Conservation (phyloP, 257 asterid species). For the Linaria vulgaris region DNA sequence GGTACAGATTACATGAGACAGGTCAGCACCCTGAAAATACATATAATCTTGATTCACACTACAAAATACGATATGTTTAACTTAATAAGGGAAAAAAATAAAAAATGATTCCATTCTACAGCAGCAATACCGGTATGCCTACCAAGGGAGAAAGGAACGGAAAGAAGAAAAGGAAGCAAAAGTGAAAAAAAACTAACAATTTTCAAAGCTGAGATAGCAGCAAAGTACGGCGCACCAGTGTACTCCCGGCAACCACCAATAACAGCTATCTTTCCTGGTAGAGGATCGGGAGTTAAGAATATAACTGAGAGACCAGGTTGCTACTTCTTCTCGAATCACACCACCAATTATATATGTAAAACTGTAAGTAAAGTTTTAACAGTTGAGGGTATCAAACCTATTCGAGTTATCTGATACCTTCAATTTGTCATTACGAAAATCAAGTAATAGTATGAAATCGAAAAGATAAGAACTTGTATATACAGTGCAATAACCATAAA, state of each 20-base stretch:
- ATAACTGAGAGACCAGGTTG: constrained; percentile 11
- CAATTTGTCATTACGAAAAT: too few relatives aligned
- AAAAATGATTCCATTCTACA: not conserved
- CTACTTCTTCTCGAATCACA: constrained; percentile 4
- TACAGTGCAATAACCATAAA: not conserved
- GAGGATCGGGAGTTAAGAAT: constrained; percentile 20
- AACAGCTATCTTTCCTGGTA: constrained; percentile 94
- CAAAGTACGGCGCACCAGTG: constrained; percentile 97
- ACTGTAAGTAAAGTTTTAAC: constrained; percentile 3
- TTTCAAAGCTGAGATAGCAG: constrained; percentile 95
- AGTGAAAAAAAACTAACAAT: constrained; percentile 60
- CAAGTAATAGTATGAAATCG: not conserved
- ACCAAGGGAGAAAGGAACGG: constrained; percentile 7
- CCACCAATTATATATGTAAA: not conserved
- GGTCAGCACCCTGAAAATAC: constrained; percentile 83
- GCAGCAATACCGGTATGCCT: constrained; percentile 12
- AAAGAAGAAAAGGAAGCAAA: constrained; percentile 11
- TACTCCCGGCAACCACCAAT: constrained; percentile 97
- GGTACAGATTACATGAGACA: constrained; percentile 94
- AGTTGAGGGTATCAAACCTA: not conserved
- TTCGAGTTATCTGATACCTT: not conserved
- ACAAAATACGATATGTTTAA: not conserved
- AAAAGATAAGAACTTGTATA: not conserved
- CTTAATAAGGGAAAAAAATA: constrained; percentile 6
- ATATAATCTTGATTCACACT: constrained; percentile 19